Evolutionary conservation across 2,329 filamentous ascomycete species (phyloP).

Genomic region (Aspergillus uvarum): DNA sequence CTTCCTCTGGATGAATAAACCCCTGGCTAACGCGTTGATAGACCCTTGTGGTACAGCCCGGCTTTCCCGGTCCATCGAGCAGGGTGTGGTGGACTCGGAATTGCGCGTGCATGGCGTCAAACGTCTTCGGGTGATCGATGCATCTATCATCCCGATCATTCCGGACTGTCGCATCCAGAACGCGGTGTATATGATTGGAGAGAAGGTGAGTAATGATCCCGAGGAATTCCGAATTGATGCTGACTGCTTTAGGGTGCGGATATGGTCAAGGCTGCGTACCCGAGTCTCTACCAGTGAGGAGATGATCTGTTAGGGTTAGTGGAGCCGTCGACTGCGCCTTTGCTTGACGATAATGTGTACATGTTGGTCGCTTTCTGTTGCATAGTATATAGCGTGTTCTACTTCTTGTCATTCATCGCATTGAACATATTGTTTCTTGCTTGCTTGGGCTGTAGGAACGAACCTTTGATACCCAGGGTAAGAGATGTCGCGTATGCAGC

Average conservation of each 20-base stretch:
- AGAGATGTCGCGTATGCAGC: too few species aligned
- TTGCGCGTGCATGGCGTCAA: slow-evolving; percentile 1
- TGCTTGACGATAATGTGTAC: too few species aligned
- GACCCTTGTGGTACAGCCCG: slow-evolving; percentile 5
- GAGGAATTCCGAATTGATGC: too few species aligned
- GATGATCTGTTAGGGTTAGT: too few species aligned
- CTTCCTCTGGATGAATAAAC: neutral
- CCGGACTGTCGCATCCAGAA: slow-evolving; percentile 4
- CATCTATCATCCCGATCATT: neutral
- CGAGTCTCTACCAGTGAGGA: neutral
- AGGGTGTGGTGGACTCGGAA: slow-evolving; percentile 1
- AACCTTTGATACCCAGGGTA: too few species aligned
- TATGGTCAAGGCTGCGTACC: neutral
- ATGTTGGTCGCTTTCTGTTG: too few species aligned
- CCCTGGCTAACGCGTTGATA: neutral
- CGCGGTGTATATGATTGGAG: slow-evolving; percentile 2
- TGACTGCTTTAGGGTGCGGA: neutral
- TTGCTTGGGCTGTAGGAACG: too few species aligned
- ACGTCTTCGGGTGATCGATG: slow-evolving; percentile 1
- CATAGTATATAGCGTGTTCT: too few species aligned
- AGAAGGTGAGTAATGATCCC: neutral
- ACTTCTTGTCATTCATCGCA: too few species aligned
- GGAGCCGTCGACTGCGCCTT: too few species aligned
- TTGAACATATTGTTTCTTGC: too few species aligned
- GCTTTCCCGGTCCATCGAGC: neutral